Conservation (phyloP, 805 yeast species). For the Saccharomycopsis oosterbeekiorum region DNA sequence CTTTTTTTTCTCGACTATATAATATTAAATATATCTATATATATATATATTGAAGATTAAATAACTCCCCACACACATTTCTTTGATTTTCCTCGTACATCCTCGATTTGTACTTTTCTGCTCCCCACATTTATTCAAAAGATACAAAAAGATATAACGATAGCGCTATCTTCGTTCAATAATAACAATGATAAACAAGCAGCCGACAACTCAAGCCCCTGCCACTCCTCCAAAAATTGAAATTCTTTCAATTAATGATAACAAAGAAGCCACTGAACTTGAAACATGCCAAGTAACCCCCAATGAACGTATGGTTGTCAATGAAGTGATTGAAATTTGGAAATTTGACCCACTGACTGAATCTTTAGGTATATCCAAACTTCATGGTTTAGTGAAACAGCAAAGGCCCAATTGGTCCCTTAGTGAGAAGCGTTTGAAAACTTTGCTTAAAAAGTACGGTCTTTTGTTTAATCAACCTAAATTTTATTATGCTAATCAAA, state of each 20-base stretch:
- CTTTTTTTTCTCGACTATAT: too few species aligned
- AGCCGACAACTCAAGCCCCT: neutral
- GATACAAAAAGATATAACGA: neutral
- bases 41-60: too few species aligned
- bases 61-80: too few species aligned
- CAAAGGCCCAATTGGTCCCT: conserved; percentile 55
- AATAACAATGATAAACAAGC: conserved; percentile 1
- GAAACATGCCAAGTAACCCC: conserved; percentile 31
- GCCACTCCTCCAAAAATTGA: conserved; percentile 7
- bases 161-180: too few species aligned
- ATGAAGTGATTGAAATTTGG: conserved; percentile 57
- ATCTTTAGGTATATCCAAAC: conserved; percentile 42
- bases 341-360: conserved; percentile 56
- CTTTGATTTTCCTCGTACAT: too few species aligned
- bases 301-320: conserved; percentile 47
- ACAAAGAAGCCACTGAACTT: conserved; percentile 4
- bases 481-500: conserved; percentile 44
- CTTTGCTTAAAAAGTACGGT: conserved; percentile 46
- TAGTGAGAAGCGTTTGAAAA: conserved; percentile 46
- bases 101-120: too few species aligned
- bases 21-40: too few species aligned
- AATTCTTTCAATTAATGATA: conserved; percentile 17
- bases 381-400: conserved; percentile 40
- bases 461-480: conserved; percentile 35
- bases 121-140: neutral